These are phyloP conservation scores for Hypoxylon trugodes DNA, from an alignment of 495 filamentous ascomycete species.

Conservation along the genomic window DNA sequence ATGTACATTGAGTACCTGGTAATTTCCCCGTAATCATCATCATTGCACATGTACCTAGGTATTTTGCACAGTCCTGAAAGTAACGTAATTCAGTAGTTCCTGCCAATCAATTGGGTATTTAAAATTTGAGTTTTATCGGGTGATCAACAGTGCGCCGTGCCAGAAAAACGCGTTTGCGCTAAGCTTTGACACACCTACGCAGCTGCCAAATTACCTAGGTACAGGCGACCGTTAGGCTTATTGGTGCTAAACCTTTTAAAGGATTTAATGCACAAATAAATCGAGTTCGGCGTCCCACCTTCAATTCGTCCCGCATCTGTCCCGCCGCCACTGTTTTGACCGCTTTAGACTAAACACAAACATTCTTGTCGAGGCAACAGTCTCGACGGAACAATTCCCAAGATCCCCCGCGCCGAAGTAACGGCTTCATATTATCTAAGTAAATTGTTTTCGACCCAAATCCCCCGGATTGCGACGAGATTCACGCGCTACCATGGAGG, in stretches of 20 bases:
- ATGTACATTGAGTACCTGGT: no score
- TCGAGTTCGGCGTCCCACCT: slow-evolving; percentile 10
- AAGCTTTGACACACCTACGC: no score
- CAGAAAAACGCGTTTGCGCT: slow-evolving; percentile 30
- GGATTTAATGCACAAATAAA: no score
- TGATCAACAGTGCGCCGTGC: slow-evolving; percentile 4
- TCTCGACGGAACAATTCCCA: neutral
- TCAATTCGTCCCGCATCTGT: neutral
- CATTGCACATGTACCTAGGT: neutral
- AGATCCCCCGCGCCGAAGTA: neutral
- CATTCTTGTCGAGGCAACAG: slow-evolving; percentile 25
- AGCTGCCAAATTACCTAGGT: no score
- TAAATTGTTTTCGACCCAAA: neutral
- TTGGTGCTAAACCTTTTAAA: no score
- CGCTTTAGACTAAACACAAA: slow-evolving; percentile 29
- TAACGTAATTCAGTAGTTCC: no score
- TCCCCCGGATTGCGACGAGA: slow-evolving; percentile 11
- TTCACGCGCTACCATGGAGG: slow-evolving; percentile 68
- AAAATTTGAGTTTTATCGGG: neutral
- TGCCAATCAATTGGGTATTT: neutral
- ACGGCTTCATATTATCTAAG: neutral
- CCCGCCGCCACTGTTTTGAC: slow-evolving; percentile 27
- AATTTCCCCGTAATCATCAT: no score
- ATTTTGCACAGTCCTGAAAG: no score
- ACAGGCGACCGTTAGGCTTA: no score